These are phyloP conservation scores for Triticum aestivum DNA, from an alignment of 176 grass and related monocot genomes.

Conservation along the genomic window IWGSC_CS_RefSeq_v2.1 NC_057807.1:508770320-508770819, in stretches of 20 bases:
- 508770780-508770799: constrained; percentile 59
- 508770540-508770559: not conserved
- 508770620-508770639: not conserved
- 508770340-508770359: constrained; percentile 42
- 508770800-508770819: constrained; percentile 58
- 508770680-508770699: not conserved
- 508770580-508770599: not conserved
- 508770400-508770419: not conserved
- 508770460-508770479: no score
- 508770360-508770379: constrained; percentile 55
- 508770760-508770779: constrained; percentile 74
- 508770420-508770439: constrained; percentile 11
- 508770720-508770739: constrained; percentile 52
- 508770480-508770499: no score
- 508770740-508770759: constrained; percentile 92
- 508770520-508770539: not conserved
- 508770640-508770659: not conserved
- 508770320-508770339: constrained; percentile 30
- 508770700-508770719: not conserved
- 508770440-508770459: not conserved
- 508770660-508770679: not conserved
- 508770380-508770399: constrained; percentile 13
- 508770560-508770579: not conserved
- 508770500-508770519: no score
- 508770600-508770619: constrained; percentile 2